Base-by-base conservation (phyloP, 495 filamentous ascomycete genomes). In the Gamarada debralockiae region DNA sequence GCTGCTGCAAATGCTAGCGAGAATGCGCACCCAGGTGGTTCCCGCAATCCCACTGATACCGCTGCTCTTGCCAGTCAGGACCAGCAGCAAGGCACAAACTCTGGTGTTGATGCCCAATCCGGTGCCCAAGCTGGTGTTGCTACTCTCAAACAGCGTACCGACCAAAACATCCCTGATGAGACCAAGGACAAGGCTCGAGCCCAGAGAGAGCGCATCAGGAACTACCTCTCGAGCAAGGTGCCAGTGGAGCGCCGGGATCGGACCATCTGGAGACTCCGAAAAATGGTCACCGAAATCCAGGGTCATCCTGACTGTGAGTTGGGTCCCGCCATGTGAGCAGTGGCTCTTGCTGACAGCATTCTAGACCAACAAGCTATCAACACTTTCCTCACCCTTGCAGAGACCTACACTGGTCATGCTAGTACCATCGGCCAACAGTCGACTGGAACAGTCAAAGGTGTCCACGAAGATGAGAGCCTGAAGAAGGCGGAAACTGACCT, bases 221-320 rank as follows among this genome's bases (percentile, higher is more conserved):
- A 85, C 50, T 97, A 96, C 62, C 65, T 96, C 21, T 74, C 76
- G 14, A 75, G 82, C 46, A 97, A 97, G 75, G 75, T 98, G 67
- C 92, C 93, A 0, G 74, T 92, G 73, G 92, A 97, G 71, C 90
- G 95, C 52, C 90, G 92, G 24, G 91, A 97, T 2, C 92, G 96
- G 74, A 83, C 83, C 21, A 82, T 97, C 61, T 97, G 83, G 79
- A 87, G 93, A 42, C 67, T 98, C 52, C 97, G 97, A 82, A 97
- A 97, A 80, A 95, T 98, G 89, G 71, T 98, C 22, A 77, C 96
- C 50, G 93, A 98, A 74, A 86, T 95, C 50, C 93, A 98, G 67
- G 84, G 90, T 34, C 93, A 96, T 64, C 81, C 84, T 46, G 93
- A 97, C 56, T 98, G 82, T 85, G 66, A 67, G 82, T 67, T 23